Percentiles rank a stretch among this genome's conserved stretches.
Evolutionary conservation across 2,329 filamentous ascomycete genomes (phyloP).

Genomic region (Talaromyces amestolkiae): DNA sequence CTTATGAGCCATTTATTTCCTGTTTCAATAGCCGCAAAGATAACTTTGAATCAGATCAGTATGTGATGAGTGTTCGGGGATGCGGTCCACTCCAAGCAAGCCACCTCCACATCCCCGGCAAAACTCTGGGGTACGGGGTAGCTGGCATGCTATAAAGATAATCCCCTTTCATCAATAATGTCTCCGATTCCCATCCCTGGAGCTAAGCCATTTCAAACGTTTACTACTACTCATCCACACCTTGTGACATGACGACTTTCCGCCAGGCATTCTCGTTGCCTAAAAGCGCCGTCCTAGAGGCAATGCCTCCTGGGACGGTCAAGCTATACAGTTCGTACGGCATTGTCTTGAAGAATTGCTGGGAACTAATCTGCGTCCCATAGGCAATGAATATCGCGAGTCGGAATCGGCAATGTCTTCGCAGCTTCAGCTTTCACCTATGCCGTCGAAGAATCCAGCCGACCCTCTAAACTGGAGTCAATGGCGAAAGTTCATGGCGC

Average conservation of each 20-base stretch:
- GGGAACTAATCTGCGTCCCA: neutral
- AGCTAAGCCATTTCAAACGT: neutral
- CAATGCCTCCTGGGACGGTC: neutral
- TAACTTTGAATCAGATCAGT: neutral
- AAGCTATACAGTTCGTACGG: neutral
- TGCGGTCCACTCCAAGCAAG: neutral
- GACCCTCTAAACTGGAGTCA: neutral
- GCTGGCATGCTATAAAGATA: neutral
- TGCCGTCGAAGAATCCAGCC: neutral
- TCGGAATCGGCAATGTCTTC: neutral
- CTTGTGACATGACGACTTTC: neutral
- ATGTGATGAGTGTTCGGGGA: neutral
- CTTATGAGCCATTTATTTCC: neutral
- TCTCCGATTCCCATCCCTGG: neutral
- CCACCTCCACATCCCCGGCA: neutral
- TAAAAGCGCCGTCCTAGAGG: neutral
- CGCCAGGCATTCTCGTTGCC: neutral
- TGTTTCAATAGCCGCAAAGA: neutral
- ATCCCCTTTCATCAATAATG: neutral
- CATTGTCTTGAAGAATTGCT: neutral
- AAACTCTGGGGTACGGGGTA: neutral
- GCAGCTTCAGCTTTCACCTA: neutral
- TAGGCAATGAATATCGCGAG: neutral
- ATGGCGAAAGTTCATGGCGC: neutral
- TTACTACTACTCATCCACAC: neutral